A percentile compares a stretch with the other conserved stretches of the same genome.
These are phyloP conservation scores for Mucor velutinosus DNA, from an alignment of 371 early-diverging fungal genomes.

Conservation along the genomic window DNA sequence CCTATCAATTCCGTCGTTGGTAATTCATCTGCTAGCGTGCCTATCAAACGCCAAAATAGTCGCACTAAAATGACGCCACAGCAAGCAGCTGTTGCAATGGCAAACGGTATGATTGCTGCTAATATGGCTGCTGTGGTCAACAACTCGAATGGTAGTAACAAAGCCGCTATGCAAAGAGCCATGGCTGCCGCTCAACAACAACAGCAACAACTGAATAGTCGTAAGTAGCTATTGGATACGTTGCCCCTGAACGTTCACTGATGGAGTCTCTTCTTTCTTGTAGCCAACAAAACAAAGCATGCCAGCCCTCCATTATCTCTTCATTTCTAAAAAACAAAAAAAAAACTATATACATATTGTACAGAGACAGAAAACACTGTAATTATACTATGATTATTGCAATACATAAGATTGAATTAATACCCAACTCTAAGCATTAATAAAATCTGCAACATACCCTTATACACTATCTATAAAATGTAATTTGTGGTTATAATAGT, in stretches of 20 bases:
- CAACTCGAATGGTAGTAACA: constrained; percentile 20
- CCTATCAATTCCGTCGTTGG: background rate
- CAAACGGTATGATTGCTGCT: constrained; percentile 50
- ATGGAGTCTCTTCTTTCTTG: background rate
- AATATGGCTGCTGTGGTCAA: constrained; percentile 51
- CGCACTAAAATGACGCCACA: constrained; percentile 48
- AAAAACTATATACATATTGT: background rate
- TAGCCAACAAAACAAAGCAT: constrained; percentile 18
- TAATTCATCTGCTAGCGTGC: constrained; percentile 2
- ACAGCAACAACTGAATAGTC: constrained; percentile 15
- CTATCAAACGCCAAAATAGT: constrained; percentile 41
- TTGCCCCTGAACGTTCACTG: background rate
- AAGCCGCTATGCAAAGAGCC: constrained; percentile 42
- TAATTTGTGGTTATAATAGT: too few species aligned
- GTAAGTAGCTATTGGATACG: background rate
- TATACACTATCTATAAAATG: too few species aligned
- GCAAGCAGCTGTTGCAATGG: constrained; percentile 49
- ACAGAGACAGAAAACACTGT: background rate
- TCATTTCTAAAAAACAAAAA: constrained; percentile 14
- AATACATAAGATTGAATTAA: background rate
- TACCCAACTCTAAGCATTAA: background rate
- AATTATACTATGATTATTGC: background rate
- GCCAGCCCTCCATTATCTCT: constrained; percentile 20
- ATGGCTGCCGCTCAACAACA: constrained; percentile 36
- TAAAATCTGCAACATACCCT: background rate